These are phyloP conservation scores for Aphanomyces euteiches DNA, from an alignment of 352 stramenopile genomes.

Conservation along the genomic window DNA sequence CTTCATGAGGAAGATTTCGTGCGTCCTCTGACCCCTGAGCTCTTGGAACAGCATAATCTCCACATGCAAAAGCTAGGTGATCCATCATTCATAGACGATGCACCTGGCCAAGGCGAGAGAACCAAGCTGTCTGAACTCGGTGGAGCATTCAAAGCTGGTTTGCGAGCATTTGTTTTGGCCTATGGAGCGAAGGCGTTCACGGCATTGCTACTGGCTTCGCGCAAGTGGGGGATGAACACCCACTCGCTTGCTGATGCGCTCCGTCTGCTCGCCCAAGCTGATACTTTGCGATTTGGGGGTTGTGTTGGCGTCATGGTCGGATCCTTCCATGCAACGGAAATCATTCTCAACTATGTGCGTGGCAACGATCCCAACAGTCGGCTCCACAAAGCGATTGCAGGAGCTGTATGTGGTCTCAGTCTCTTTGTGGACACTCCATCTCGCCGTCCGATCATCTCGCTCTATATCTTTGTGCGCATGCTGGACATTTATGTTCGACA, in stretches of 20 bases:
- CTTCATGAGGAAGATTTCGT: neutral
- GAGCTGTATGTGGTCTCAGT: conserved; percentile 52
- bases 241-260: conserved; percentile 74
- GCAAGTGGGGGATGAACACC: conserved; percentile 68
- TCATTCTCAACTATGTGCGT: conserved; percentile 45
- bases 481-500: conserved; percentile 75
- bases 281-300: conserved; percentile 73
- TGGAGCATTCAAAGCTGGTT: conserved; percentile 44
- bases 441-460: conserved; percentile 62
- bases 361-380: conserved; percentile 37
- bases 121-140: conserved; percentile 44
- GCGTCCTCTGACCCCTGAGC: conserved; percentile 50
- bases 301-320: conserved; percentile 77
- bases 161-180: conserved; percentile 57
- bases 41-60: conserved; percentile 65
- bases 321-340: conserved; percentile 60
- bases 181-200: conserved; percentile 84
- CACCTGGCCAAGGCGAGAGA: conserved; percentile 10
- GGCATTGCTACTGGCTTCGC: conserved; percentile 64
- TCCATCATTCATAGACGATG: conserved; percentile 23
- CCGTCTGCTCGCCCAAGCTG: conserved; percentile 54
- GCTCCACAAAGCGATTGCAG: conserved; percentile 65
- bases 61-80: conserved; percentile 31
- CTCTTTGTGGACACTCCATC: conserved; percentile 65
- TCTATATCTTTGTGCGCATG: conserved; percentile 86